Base-by-base conservation (phyloP, 371 early-diverging fungal genomes). In the Apophysomyces sp. region DNA sequence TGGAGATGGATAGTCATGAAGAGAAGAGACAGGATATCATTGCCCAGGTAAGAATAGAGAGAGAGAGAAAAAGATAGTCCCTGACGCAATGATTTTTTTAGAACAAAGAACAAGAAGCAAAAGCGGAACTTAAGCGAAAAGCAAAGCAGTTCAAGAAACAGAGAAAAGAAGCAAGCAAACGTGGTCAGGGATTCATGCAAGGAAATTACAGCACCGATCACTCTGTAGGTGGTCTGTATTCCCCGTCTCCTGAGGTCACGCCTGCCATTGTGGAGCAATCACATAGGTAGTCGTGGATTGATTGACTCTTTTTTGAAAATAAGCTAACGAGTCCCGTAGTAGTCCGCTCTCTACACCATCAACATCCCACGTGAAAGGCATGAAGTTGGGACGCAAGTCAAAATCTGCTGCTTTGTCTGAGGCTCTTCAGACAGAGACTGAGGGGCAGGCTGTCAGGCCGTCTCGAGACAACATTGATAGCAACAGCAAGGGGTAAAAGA, bases 101-200 rank as follows among this genome's bases (percentile, higher is more conserved):
- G 90, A 94, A 91, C 73, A 96, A 97, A 74, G 96, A 97, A 67
- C 89, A 87, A 67, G 96, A 97, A 68, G 98, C 98, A 8, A 94
- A 92, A 80, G 94, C 94, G 62, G 95, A 92, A 63, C 86, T 92
- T 62, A 94, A 94, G 72, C 76, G 93, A 57, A 89, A 92, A 63
- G 94, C 94, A 29, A 89, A 92, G 69, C 79, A 89, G 69, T 77
- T 96, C 73, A 97, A 97, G 32, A 74, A 88, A 80, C 93, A 95
- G 77, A 85, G 86, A 58, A 85, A 89, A 51, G 92, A 92, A 69
- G 89, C 88, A 68, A 85, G 84, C 3, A 91, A 89, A 72, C 82
- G 84, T 41, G 93, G 91, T 2, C 73, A 71, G 63, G 67, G 57
- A 52, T 74, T 71, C 28, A 74, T 74, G 77, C 71, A 71, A 65